A percentile compares a stretch with the other conserved stretches of the same genome.
These are phyloP conservation scores for Eremochloa ophiuroides DNA, from an alignment of 176 grass and related monocot species.

Conservation along the genomic window DNA sequence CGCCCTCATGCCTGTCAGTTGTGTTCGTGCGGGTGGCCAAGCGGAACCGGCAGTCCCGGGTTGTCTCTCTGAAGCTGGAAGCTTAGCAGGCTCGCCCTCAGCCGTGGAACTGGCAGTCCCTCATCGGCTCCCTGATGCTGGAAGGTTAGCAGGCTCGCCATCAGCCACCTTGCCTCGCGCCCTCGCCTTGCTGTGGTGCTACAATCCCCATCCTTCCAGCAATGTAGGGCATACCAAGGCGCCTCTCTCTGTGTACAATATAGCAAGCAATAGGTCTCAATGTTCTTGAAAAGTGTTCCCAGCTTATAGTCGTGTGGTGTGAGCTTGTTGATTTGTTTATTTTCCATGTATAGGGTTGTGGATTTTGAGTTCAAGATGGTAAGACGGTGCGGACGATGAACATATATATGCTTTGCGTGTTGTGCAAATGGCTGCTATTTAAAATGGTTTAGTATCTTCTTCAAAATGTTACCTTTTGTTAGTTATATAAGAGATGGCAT, in stretches of 20 bases:
- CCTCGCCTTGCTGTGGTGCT: neutral
- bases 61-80: slow-evolving; percentile 90
- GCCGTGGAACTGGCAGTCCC: slow-evolving; percentile 57
- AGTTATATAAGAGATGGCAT: neutral
- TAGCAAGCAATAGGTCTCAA: neutral
- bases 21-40: slow-evolving; percentile 80
- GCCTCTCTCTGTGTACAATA: slow-evolving; percentile 5
- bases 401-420: neutral
- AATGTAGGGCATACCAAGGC: neutral
- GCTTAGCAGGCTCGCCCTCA: slow-evolving; percentile 12
- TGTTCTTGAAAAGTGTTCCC: slow-evolving; percentile 2
- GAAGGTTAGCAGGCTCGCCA: slow-evolving; percentile 40
- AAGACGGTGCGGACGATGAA: neutral
- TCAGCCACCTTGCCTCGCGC: neutral
- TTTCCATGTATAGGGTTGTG: slow-evolving; percentile 27
- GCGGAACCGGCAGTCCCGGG: slow-evolving; percentile 73
- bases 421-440: neutral
- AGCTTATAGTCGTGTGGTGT: neutral
- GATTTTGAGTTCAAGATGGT: neutral
- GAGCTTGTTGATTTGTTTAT: slow-evolving; percentile 40
- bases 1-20: slow-evolving; percentile 61
- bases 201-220: neutral
- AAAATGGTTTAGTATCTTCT: neutral
- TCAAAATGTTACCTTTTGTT: neutral
- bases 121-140: slow-evolving; percentile 73